phyloP scores from a whole-genome alignment of 2,329 filamentous ascomycete species.

The Pseudogymnoascus sp. region DNA sequence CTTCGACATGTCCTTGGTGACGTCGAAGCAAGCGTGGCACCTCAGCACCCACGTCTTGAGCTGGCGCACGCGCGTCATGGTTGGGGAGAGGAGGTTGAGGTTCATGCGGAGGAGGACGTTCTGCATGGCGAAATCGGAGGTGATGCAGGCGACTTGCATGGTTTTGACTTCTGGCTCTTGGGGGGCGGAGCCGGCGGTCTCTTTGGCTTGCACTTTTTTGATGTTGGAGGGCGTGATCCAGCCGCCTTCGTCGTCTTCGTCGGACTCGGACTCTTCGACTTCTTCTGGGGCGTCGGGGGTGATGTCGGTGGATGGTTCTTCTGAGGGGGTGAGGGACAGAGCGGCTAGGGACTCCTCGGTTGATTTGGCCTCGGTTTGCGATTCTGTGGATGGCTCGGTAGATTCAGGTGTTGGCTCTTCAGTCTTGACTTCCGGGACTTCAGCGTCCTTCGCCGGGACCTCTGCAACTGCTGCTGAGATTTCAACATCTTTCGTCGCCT shows the following conservation, averaged over 20 bases:
- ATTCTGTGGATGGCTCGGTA: background rate
- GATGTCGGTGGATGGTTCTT: background rate
- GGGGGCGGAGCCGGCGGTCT: slow-evolving; percentile 42
- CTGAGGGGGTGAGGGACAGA: slow-evolving; percentile 10
- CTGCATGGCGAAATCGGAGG: slow-evolving; percentile 95
- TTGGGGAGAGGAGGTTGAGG: slow-evolving; percentile 75
- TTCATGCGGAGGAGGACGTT: slow-evolving; percentile 94
- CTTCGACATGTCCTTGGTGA: slow-evolving; percentile 73
- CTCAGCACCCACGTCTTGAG: slow-evolving; percentile 85
- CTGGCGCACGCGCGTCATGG: slow-evolving; percentile 70
- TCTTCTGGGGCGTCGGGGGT: slow-evolving; percentile 18
- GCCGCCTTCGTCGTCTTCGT: slow-evolving; percentile 55
- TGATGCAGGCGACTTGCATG: slow-evolving; percentile 85
- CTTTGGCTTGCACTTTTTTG: slow-evolving; percentile 69
- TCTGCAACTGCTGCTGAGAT: slow-evolving; percentile 6
- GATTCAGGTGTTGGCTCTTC: slow-evolving; percentile 19
- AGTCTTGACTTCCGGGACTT: background rate
- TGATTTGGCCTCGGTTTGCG: background rate
- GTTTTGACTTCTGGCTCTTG: slow-evolving; percentile 46
- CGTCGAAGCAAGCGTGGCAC: slow-evolving; percentile 87
- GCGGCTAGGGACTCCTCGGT: slow-evolving; percentile 11
- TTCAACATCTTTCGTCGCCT: slow-evolving; percentile 20
- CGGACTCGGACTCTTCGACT: slow-evolving; percentile 20
- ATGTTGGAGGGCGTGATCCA: slow-evolving; percentile 97
- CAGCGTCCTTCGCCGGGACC: background rate